Percentiles rank a stretch among this genome's conserved stretches.
Conservation (phyloP, 2,329 filamentous ascomycete species). For the Colletotrichum paranaense region DNA sequence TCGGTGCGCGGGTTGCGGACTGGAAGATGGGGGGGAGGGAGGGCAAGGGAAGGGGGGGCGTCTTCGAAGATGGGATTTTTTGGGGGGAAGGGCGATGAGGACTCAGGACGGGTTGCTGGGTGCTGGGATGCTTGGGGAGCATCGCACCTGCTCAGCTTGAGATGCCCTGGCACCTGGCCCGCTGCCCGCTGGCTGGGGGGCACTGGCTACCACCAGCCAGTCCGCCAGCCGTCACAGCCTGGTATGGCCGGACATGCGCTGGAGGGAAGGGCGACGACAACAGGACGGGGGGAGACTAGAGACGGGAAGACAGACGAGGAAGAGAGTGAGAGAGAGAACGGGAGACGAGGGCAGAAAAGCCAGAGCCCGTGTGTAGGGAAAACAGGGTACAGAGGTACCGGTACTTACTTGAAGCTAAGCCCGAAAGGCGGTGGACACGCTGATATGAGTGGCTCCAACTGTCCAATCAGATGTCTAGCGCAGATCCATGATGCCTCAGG, state of each 20-base stretch:
- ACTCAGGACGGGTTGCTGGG: background rate
- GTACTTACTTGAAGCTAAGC: slow-evolving; percentile 37
- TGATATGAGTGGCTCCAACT: slow-evolving; percentile 37
- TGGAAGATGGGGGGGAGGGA: slow-evolving; percentile 1
- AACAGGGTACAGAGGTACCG: slow-evolving; percentile 35
- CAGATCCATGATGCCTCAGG: slow-evolving; percentile 34
- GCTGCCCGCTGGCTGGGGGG: slow-evolving; percentile 11
- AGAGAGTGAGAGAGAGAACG: slow-evolving; percentile 16
- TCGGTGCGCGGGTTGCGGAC: slow-evolving; percentile 27
- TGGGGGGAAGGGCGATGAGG: slow-evolving; percentile 3
- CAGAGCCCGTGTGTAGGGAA: slow-evolving; percentile 32
- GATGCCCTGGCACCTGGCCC: slow-evolving; percentile 1
- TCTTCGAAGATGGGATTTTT: slow-evolving; percentile 23
- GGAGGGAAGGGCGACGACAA: background rate
- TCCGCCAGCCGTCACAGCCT: slow-evolving; percentile 15
- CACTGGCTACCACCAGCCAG: slow-evolving; percentile 26
- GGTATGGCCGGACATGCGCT: background rate
- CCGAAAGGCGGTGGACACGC: slow-evolving; percentile 35
- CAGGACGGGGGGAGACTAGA: background rate
- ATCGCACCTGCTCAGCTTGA: slow-evolving; percentile 17
- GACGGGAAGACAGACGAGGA: background rate
- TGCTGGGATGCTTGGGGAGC: slow-evolving; percentile 18
- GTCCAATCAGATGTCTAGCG: slow-evolving; percentile 31
- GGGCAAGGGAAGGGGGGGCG: background rate
- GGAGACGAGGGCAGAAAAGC: slow-evolving; percentile 32